phyloP scores from a whole-genome alignment of 2,329 filamentous ascomycete genomes.

The Paradendryphiella salina region DNA sequence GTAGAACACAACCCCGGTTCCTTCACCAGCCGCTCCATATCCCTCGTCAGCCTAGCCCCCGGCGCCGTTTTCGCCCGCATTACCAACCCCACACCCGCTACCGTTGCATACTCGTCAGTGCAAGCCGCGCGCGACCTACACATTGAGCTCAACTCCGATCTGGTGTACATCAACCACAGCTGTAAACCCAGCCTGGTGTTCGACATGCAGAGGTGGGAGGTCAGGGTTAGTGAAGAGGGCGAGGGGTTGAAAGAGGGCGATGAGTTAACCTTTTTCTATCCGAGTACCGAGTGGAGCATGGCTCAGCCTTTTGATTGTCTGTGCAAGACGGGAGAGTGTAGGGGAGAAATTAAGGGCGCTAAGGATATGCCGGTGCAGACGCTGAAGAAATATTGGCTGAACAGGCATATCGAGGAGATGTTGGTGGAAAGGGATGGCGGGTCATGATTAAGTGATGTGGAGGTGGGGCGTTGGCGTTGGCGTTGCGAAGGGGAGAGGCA shows the following conservation, averaged over 20 bases:
- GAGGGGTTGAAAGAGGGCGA: constrained; percentile 45
- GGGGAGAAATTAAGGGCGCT: constrained; percentile 66
- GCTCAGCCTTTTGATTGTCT: constrained; percentile 70
- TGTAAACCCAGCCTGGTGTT: constrained; percentile 59
- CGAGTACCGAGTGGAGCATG: constrained; percentile 75
- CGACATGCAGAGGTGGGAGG: constrained; percentile 54
- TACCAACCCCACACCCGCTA: constrained; percentile 51
- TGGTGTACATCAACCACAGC: constrained; percentile 62
- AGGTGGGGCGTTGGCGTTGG: too few relatives aligned
- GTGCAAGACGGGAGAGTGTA: constrained; percentile 62
- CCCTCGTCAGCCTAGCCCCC: constrained; percentile 55
- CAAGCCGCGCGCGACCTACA: constrained; percentile 55
- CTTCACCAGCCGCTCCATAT: constrained; percentile 52
- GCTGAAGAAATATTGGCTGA: constrained; percentile 59
- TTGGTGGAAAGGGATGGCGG: constrained; percentile 25
- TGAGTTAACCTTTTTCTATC: constrained; percentile 68
- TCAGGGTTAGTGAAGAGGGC: constrained; percentile 56
- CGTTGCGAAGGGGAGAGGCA: too few relatives aligned
- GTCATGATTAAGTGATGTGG: too few relatives aligned
- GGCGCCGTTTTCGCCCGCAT: constrained; percentile 57
- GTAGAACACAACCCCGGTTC: constrained; percentile 47
- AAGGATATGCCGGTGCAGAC: constrained; percentile 60
- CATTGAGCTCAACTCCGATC: constrained; percentile 61
- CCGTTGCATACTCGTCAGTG: constrained; percentile 57
- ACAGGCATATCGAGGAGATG: constrained; percentile 39